Percentiles rank a stretch among this genome's conserved stretches.
These are phyloP conservation scores for Cyanidiococcus yangmingshanensis DNA, from an alignment of 23 red algal species.

Conservation along the genomic window DNA sequence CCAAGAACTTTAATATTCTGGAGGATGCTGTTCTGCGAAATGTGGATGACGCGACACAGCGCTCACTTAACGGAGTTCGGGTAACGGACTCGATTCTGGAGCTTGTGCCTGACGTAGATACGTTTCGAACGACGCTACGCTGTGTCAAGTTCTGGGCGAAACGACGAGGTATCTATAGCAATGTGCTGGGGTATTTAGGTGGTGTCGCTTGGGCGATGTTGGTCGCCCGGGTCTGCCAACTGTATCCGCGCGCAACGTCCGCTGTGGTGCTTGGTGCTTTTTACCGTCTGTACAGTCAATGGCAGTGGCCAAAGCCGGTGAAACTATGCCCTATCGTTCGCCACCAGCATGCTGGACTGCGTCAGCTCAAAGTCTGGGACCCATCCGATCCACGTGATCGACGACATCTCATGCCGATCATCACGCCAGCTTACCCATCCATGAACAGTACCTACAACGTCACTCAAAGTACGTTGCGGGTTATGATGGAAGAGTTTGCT, in stretches of 20 bases:
- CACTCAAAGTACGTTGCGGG: constrained; percentile 53
- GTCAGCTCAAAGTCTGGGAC: constrained; percentile 67
- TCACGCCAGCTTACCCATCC: constrained; percentile 94
- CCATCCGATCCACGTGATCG: constrained; percentile 48
- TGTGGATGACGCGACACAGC: constrained; percentile 96
- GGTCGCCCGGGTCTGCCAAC: constrained; percentile 82
- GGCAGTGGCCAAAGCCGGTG: constrained; percentile 99
- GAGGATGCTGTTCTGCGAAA: constrained; percentile 91
- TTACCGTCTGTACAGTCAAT: constrained; percentile 79
- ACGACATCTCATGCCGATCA: constrained; percentile 95
- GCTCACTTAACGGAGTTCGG: constrained; percentile 92
- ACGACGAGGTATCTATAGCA: constrained; percentile 80
- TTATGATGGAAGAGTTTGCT: constrained; percentile 80
- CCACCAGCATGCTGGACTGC: constrained; percentile 37
- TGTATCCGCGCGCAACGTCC: constrained; percentile 84
- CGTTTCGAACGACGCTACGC: constrained; percentile 89
- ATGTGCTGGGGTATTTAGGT: constrained; percentile 86
- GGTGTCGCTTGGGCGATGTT: constrained; percentile 98
- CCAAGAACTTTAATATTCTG: constrained; percentile 74
- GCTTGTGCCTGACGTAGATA: constrained; percentile 71
- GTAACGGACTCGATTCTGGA: constrained; percentile 93
- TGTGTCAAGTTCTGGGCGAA: constrained; percentile 99
- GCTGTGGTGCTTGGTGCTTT: constrained; percentile 59
- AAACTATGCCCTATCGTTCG: constrained; percentile 61
- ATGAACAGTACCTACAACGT: constrained; percentile 99